Percentiles rank a stretch among this genome's conserved stretches.
These are phyloP conservation scores for Plasmodium billcollinsi DNA, from an alignment of 169 alveolate species.

Conservation along the genomic window DNA sequence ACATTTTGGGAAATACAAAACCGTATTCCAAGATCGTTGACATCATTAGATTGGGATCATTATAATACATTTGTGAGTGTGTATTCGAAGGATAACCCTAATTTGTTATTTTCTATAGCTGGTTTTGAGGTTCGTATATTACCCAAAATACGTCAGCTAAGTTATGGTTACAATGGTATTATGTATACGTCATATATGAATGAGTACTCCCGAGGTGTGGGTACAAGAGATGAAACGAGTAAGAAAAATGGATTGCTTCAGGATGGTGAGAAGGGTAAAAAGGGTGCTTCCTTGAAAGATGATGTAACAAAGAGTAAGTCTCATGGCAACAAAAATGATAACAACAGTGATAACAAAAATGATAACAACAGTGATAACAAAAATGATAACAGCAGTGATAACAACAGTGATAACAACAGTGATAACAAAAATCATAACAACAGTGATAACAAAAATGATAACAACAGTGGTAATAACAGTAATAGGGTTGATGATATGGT, in stretches of 20 bases:
- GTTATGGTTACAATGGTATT: conserved; percentile 77
- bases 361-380: too few relatives aligned
- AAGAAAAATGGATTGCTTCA: conserved; percentile 43
- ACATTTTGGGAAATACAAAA: conserved; percentile 99
- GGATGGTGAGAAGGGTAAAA: conserved; percentile 1
- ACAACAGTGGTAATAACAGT: conserved; percentile 1
- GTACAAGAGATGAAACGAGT: too few relatives aligned
- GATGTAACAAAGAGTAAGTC: too few relatives aligned
- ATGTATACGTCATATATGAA: conserved; percentile 79
- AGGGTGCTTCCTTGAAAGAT: too few relatives aligned
- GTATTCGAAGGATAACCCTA: conserved; percentile 99
- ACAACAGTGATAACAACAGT: too few relatives aligned
- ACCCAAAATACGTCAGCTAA: conserved; percentile 92
- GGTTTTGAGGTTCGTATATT: conserved; percentile 98
- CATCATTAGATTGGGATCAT: conserved; percentile 96
- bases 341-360: too few relatives aligned
- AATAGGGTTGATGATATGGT: too few relatives aligned
- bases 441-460: neutral
- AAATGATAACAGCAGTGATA: too few relatives aligned
- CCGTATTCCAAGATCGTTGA: conserved; percentile 98
- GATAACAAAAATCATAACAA: neutral
- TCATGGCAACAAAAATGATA: too few relatives aligned
- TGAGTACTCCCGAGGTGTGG: neutral
- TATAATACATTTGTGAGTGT: conserved; percentile 98
- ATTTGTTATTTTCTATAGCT: conserved; percentile 97